Evolutionary conservation across 768 basidiomycete genomes (phyloP).

Genomic region (Rhizopogon roseolus): DNA sequence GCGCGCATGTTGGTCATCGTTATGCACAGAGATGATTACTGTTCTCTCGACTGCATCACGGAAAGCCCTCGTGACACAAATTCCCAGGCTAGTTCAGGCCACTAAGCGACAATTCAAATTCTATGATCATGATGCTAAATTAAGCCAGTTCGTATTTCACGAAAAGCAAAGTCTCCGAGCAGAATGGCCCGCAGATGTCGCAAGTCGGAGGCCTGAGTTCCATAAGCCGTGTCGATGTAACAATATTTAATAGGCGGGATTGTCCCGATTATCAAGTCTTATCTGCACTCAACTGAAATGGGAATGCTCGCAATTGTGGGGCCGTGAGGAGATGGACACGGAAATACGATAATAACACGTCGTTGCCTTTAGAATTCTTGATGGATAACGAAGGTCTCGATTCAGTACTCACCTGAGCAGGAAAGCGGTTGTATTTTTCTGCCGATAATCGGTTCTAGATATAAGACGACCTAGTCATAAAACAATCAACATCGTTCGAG

Average conservation of each 20-base stretch:
- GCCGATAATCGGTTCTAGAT: not conserved
- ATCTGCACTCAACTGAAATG: not conserved
- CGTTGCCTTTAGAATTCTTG: not conserved
- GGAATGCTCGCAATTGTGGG: not conserved
- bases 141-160: not conserved
- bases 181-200: not conserved
- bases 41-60: not conserved
- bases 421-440: not conserved
- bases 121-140: not conserved
- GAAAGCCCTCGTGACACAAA: not conserved
- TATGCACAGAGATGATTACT: not conserved
- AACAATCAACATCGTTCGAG: not conserved
- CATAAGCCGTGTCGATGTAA: not conserved
- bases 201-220: not conserved
- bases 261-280: too few relatives aligned
- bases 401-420: not conserved
- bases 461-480: not conserved
- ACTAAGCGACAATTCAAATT: not conserved
- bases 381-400: not conserved
- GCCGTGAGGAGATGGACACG: not conserved
- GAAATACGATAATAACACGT: not conserved
- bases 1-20: constrained; percentile 57
- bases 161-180: not conserved
- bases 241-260: not conserved
- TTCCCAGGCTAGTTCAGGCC: not conserved